A percentile compares a stretch with the other conserved stretches of the same genome.
phyloP scores from a whole-genome alignment of 2,329 filamentous ascomycete genomes.

The Xylaria sp. region DNA sequence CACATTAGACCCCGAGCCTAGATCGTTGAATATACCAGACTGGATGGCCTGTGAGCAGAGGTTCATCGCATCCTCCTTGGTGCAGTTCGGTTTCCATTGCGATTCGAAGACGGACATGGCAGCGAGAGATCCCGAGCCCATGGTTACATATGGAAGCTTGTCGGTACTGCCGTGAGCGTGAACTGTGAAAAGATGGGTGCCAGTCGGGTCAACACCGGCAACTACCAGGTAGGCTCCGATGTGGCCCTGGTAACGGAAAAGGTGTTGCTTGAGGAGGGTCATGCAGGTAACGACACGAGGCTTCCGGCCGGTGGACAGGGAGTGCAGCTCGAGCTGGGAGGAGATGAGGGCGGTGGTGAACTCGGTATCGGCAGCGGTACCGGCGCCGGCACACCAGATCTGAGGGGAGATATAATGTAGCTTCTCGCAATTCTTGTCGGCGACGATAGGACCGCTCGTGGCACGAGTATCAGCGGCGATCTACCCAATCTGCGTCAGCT shows the following conservation, averaged over 20 bases:
- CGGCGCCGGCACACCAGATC: constrained; percentile 98
- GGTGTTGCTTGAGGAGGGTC: constrained; percentile 99
- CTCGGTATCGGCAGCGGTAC: constrained; percentile 97
- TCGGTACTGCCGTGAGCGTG: constrained; percentile 98
- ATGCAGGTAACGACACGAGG: constrained; percentile 98
- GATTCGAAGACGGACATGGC: constrained; percentile 99
- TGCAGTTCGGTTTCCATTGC: constrained; percentile 81
- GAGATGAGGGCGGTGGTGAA: constrained; percentile 99
- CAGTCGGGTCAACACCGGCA: constrained; percentile 93
- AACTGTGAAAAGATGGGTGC: constrained; percentile 93
- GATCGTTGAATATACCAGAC: constrained; percentile 97
- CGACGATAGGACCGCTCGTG: constrained; percentile 95
- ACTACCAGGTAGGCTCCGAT: constrained; percentile 98
- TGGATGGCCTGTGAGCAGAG: constrained; percentile 77
- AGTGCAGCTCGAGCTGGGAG: constrained; percentile 96
- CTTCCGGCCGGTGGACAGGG: constrained; percentile 93
- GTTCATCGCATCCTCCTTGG: constrained; percentile 69
- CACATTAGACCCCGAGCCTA: constrained; percentile 96
- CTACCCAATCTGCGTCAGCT: constrained; percentile 45
- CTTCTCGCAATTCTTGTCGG: constrained; percentile 99
- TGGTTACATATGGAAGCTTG: constrained; percentile 98
- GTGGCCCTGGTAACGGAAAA: constrained; percentile 97
- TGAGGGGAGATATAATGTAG: constrained; percentile 98
- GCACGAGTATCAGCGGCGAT: constrained; percentile 98
- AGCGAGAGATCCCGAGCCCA: constrained; percentile 93